These are phyloP conservation scores for Pistacia vera DNA, from an alignment of 345 rosid genomes.

Conservation along the genomic window DNA sequence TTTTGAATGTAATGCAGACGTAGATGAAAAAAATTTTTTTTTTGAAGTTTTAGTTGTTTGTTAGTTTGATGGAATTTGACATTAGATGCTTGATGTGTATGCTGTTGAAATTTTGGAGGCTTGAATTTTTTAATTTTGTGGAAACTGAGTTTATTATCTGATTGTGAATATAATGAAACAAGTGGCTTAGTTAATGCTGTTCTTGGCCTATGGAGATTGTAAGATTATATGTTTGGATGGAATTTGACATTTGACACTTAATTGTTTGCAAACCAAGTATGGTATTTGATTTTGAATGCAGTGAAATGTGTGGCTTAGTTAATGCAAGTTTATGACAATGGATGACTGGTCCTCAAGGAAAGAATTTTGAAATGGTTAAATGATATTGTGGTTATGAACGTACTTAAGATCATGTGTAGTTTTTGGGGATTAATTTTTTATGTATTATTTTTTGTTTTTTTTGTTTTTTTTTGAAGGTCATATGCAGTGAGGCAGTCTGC, in stretches of 20 bases:
- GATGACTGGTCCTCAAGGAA: not conserved
- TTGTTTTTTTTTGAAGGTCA: conserved; percentile 35
- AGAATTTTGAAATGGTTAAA: conserved; percentile 5
- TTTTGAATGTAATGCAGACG: not conserved
- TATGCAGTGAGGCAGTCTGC: conserved; percentile 74
- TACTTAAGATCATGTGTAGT: not conserved
- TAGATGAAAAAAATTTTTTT: too few species aligned
- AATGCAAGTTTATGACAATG: not conserved
- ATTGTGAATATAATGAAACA: not conserved
- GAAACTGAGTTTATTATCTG: not conserved
- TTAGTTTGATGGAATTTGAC: not conserved
- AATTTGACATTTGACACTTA: too few species aligned
- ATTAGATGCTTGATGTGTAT: not conserved
- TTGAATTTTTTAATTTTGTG: not conserved
- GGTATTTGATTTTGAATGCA: not conserved
- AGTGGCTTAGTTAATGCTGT: not conserved
- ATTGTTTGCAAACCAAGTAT: not conserved
- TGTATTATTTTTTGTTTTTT: too few species aligned
- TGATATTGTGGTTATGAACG: not conserved
- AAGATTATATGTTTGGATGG: too few species aligned
- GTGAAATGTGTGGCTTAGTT: not conserved
- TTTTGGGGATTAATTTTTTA: too few species aligned
- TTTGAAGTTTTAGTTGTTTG: not conserved
- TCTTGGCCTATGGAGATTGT: too few species aligned
- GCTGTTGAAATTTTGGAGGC: not conserved